These are phyloP conservation scores for Fusarium sp. DNA, from an alignment of 2,329 filamentous ascomycete species.

Conservation along the genomic window DNA sequence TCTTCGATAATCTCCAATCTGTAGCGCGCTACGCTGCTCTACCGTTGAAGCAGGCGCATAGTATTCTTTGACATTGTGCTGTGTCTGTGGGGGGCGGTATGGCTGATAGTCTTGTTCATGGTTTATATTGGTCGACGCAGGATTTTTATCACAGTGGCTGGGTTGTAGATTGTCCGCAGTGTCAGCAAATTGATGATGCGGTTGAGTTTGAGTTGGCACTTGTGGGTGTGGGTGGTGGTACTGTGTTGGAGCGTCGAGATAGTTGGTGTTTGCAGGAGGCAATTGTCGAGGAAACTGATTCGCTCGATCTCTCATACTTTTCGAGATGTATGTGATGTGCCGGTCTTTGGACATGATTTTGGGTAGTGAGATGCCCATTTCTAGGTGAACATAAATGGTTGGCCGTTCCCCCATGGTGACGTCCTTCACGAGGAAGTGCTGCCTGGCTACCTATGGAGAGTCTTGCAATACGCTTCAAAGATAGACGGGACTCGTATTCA, in stretches of 20 bases:
- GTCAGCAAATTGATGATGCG: constrained; percentile 31
- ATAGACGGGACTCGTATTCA: background rate
- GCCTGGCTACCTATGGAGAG: no score
- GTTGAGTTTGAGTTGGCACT: constrained; percentile 11
- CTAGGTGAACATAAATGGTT: constrained; percentile 63
- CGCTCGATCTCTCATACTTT: constrained; percentile 58
- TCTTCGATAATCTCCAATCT: constrained; percentile 16
- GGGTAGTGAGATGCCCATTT: constrained; percentile 66
- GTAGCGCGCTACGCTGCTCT: constrained; percentile 4
- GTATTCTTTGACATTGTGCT: constrained; percentile 31
- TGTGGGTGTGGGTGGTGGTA: constrained; percentile 28
- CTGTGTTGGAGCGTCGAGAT: constrained; percentile 50
- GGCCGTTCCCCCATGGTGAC: constrained; percentile 48
- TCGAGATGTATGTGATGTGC: constrained; percentile 63
- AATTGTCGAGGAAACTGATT: constrained; percentile 61
- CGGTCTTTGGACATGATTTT: constrained; percentile 59
- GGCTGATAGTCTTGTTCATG: constrained; percentile 22
- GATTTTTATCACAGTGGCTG: constrained; percentile 23
- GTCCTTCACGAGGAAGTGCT: background rate
- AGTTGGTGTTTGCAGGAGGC: constrained; percentile 61
- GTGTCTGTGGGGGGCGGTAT: constrained; percentile 29
- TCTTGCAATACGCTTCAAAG: background rate
- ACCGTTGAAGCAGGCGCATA: constrained; percentile 26
- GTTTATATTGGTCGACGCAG: constrained; percentile 8
- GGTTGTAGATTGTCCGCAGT: constrained; percentile 2